phyloP scores from a whole-genome alignment of 169 alveolate genomes.

The Plasmodium gonderi region DNA sequence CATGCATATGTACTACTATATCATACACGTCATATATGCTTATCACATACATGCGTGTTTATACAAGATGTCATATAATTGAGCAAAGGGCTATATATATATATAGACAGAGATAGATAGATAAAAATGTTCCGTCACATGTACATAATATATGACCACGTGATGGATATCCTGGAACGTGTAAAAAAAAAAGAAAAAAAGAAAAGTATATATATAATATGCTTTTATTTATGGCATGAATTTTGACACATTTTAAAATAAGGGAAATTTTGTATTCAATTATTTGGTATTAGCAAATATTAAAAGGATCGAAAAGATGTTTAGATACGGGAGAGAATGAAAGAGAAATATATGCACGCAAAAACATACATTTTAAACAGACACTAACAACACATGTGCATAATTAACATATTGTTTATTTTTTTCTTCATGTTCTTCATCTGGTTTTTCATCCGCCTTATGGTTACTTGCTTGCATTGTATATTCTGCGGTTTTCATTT shows the following conservation, averaged over 20 bases:
- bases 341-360: not conserved
- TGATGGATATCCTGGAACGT: not conserved
- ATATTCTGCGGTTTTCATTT: not conserved
- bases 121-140: too few relatives aligned
- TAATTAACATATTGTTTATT: not conserved
- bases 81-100: too few relatives aligned
- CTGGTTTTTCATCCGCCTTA: not conserved
- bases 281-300: not conserved
- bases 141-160: too few relatives aligned
- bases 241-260: conserved; percentile 1
- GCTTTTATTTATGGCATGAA: not conserved
- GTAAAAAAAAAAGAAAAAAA: not conserved
- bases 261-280: not conserved
- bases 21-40: not conserved
- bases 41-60: not conserved
- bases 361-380: not conserved
- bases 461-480: not conserved
- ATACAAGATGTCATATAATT: too few relatives aligned
- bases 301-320: not conserved
- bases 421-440: not conserved
- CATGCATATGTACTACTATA: not conserved
- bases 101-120: too few relatives aligned
- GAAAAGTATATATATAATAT: not conserved
- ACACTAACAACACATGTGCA: not conserved
- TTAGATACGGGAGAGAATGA: not conserved